Evolutionary conservation across 208 protist genomes (phyloP).

Genomic region (Leishmania arabica): DNA sequence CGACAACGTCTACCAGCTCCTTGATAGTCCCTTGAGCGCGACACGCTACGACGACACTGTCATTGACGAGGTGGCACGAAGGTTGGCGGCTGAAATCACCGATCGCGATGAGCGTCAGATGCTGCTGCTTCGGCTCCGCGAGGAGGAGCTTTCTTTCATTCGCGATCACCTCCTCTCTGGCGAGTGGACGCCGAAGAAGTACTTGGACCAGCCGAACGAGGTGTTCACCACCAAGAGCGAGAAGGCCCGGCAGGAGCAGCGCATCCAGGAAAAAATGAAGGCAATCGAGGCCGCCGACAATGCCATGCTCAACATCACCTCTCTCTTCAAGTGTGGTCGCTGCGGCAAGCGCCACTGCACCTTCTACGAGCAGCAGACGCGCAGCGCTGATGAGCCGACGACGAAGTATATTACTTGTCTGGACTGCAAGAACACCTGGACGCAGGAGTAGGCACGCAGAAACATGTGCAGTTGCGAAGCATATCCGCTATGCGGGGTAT

Average conservation of each 20-base stretch:
- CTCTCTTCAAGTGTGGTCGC: constrained; percentile 76
- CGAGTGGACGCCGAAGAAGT: constrained; percentile 80
- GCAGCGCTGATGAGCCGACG: constrained; percentile 97
- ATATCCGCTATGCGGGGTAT: neutral
- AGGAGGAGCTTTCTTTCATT: constrained; percentile 60
- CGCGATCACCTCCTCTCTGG: constrained; percentile 94
- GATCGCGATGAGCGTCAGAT: constrained; percentile 83
- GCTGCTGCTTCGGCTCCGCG: constrained; percentile 88
- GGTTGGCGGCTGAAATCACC: constrained; percentile 50
- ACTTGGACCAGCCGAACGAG: constrained; percentile 92
- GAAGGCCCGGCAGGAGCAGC: constrained; percentile 76
- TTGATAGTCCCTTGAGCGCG: constrained; percentile 59
- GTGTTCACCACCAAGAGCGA: constrained; percentile 95
- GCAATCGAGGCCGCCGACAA: constrained; percentile 78
- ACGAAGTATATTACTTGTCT: constrained; percentile 96
- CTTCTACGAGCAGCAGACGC: constrained; percentile 96
- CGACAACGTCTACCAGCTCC: constrained; percentile 45
- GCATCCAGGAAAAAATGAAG: constrained; percentile 85
- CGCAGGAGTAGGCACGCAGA: constrained; percentile 48
- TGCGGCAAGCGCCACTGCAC: constrained; percentile 86
- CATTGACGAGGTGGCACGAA: constrained; percentile 51
- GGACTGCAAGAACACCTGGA: constrained; percentile 92
- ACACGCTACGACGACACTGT: constrained; percentile 31
- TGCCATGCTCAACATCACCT: constrained; percentile 51
- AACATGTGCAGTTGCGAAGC: neutral